Conservation (phyloP, 495 filamentous ascomycete species). For the Ramalina peruviana region DNA sequence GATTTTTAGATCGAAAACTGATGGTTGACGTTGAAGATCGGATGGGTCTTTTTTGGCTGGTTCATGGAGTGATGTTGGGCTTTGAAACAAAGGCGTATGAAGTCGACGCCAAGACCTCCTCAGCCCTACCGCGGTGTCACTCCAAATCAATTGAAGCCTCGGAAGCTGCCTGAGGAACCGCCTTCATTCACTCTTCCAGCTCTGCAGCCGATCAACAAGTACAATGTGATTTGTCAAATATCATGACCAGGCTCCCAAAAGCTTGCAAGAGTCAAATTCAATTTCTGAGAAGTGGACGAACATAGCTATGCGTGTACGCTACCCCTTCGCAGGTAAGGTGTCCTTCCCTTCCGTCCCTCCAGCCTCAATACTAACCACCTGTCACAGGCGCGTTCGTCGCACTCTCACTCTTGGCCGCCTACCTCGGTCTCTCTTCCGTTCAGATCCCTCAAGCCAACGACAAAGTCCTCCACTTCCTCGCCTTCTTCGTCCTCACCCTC, state of each 20-base stretch:
- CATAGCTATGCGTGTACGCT: constrained; percentile 52
- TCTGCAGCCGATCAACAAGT: not conserved
- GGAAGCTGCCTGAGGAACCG: not conserved
- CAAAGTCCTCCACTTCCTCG: constrained; percentile 77
- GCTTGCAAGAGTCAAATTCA: not conserved
- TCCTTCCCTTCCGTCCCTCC: not conserved
- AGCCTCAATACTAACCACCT: constrained; percentile 3
- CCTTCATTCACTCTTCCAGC: not conserved
- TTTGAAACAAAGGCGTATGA: not conserved
- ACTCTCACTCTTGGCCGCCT: constrained; percentile 61
- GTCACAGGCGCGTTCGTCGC: constrained; percentile 57
- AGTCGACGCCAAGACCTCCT: not conserved
- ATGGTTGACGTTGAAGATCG: not conserved
- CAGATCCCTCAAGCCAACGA: constrained; percentile 57
- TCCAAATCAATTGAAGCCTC: not conserved
- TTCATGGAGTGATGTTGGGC: not conserved
- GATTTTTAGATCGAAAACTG: not conserved
- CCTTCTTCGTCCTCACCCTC: constrained; percentile 78
- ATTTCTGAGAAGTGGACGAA: not conserved
- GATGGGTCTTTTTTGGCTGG: not conserved
- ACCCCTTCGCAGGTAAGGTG: constrained; percentile 55
- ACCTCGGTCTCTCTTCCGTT: constrained; percentile 56
- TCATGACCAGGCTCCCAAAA: too few relatives aligned
- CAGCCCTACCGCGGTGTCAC: not conserved
- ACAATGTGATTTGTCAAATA: too few relatives aligned